phyloP scores from a whole-genome alignment of 352 stramenopile species.

The Globisporangium cystogenes region DNA sequence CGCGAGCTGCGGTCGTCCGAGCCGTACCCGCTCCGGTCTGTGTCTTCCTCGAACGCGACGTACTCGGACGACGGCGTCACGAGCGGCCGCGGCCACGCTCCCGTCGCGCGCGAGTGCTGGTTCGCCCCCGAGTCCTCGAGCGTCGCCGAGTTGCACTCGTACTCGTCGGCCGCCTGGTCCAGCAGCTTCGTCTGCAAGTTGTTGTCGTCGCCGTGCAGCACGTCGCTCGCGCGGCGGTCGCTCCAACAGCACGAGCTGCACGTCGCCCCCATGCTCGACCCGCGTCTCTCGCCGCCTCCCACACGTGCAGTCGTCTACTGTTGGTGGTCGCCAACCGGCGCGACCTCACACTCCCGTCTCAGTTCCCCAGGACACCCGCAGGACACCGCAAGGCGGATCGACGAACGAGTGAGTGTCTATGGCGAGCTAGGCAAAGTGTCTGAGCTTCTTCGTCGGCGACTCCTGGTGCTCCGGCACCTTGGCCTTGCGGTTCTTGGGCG shows the following conservation, averaged over 20 bases:
- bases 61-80: constrained; percentile 3
- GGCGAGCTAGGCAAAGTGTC: constrained; percentile 54
- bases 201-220: constrained; percentile 23
- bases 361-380: too few relatives aligned
- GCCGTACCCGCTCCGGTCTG: background rate
- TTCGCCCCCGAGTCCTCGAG: constrained; percentile 8
- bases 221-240: constrained; percentile 23
- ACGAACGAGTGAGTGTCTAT: too few relatives aligned
- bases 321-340: background rate
- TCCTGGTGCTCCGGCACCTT: constrained; percentile 71
- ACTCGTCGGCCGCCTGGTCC: constrained; percentile 6
- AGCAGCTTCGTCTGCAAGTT: constrained; percentile 54
- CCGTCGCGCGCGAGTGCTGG: constrained; percentile 8
- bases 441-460: constrained; percentile 81
- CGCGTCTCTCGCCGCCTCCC: background rate
- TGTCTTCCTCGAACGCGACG: background rate
- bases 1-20: constrained; percentile 1
- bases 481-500: constrained; percentile 78
- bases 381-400: background rate
- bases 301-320: background rate
- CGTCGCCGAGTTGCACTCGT: constrained; percentile 9
- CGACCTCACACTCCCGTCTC: too few relatives aligned
- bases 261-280: constrained; percentile 24
- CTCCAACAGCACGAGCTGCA: constrained; percentile 35
- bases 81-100: constrained; percentile 9